Evolutionary conservation across 2,329 filamentous ascomycete species (phyloP).

Genomic region (Phialophora expanda): DNA sequence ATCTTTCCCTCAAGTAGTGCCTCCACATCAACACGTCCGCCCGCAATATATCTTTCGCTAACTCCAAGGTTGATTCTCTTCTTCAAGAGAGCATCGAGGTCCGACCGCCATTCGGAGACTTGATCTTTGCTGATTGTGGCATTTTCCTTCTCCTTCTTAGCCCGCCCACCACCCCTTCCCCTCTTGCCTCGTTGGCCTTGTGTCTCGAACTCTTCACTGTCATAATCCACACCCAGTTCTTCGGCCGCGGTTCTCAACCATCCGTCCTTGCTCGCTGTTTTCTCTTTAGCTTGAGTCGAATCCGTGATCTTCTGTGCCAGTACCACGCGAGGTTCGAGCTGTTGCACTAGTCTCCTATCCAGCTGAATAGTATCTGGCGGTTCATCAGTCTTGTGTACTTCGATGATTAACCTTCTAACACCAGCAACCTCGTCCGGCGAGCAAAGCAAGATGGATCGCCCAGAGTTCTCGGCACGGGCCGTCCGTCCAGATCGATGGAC

Average conservation of each 20-base stretch:
- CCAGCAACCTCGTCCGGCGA: conserved; percentile 87
- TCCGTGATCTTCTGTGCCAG: conserved; percentile 90
- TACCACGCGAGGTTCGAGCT: conserved; percentile 75
- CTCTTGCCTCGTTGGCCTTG: conserved; percentile 63
- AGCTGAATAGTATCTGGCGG: conserved; percentile 70
- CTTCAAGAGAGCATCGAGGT: conserved; percentile 72
- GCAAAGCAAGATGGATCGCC: conserved; percentile 86
- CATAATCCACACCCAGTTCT: conserved; percentile 91
- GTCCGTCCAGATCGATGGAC: conserved; percentile 95
- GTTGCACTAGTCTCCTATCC: conserved; percentile 76
- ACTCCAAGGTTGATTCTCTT: conserved; percentile 84
- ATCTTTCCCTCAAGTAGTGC: conserved; percentile 67
- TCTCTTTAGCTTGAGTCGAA: conserved; percentile 81
- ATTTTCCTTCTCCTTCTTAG: conserved; percentile 73
- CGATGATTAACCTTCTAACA: conserved; percentile 80
- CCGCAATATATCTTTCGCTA: conserved; percentile 82
- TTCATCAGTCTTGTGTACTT: conserved; percentile 71
- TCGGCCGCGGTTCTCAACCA: conserved; percentile 85
- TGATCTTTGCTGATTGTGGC: conserved; percentile 69
- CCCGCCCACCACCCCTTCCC: conserved; percentile 75
- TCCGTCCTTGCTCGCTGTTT: conserved; percentile 79
- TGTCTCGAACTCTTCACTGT: conserved; percentile 80
- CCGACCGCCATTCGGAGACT: conserved; percentile 69
- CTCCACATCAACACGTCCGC: conserved; percentile 81
- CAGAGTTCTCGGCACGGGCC: conserved; percentile 77